A percentile compares a stretch with the other conserved stretches of the same genome.
These are phyloP conservation scores for Ceratocystis colombiana DNA, from an alignment of 2,329 filamentous ascomycete genomes.

Conservation along the genomic window DNA sequence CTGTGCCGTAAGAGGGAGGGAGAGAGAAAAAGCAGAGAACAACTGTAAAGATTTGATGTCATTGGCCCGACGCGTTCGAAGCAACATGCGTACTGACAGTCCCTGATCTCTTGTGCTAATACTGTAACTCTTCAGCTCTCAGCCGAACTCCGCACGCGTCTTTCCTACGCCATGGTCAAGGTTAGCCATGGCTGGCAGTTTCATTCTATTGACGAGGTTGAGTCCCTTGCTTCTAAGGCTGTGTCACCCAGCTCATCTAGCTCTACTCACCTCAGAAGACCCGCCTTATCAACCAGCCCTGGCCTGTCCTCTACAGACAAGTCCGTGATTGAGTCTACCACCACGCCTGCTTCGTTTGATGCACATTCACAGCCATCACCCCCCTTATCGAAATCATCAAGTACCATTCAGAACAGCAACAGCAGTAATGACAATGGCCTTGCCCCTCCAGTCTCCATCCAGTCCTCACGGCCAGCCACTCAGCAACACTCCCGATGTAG, in stretches of 20 bases:
- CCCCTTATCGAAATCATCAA: neutral
- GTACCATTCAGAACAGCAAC: neutral
- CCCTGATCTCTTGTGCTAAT: neutral
- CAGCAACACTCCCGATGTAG: constrained; percentile 38
- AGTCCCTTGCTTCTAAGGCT: constrained; percentile 59
- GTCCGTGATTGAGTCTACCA: constrained; percentile 13
- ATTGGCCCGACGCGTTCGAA: neutral
- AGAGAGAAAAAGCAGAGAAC: neutral
- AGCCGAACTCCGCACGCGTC: constrained; percentile 66
- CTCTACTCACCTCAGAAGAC: constrained; percentile 44
- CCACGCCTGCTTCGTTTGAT: constrained; percentile 18
- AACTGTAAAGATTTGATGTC: neutral
- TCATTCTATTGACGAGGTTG: constrained; percentile 65
- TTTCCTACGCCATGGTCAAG: constrained; percentile 91
- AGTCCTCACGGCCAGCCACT: constrained; percentile 37
- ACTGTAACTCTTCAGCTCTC: constrained; percentile 49
- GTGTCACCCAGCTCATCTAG: constrained; percentile 53
- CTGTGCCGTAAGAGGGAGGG: neutral
- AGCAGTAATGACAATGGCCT: constrained; percentile 30
- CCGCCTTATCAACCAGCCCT: constrained; percentile 47
- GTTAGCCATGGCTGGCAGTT: constrained; percentile 83
- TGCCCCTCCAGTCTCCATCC: constrained; percentile 46
- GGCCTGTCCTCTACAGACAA: constrained; percentile 24
- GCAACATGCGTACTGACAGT: neutral
- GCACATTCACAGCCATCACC: constrained; percentile 22